Evolutionary conservation across 345 rosid genomes (phyloP).

Genomic region (Raphanus sativus): DNA sequence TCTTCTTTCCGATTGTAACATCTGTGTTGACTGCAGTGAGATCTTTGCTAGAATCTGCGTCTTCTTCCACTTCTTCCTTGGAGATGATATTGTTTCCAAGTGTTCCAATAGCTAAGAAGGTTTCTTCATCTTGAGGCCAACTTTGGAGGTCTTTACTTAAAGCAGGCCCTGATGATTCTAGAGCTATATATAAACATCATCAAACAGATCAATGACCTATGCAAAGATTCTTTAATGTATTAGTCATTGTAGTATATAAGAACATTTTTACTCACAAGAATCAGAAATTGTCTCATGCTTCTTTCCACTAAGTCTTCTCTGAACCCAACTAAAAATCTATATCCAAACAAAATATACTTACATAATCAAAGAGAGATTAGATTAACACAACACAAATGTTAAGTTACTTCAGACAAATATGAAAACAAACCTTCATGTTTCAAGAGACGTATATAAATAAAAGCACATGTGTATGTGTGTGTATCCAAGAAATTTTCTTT

Average conservation of each 20-base stretch:
- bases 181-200: constrained; percentile 28
- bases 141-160: constrained; percentile 56
- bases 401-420: constrained; percentile 1
- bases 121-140: constrained; percentile 57
- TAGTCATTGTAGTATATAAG: no score
- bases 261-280: constrained; percentile 41
- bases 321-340: constrained; percentile 78
- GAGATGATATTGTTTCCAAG: constrained; percentile 51
- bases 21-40: constrained; percentile 24
- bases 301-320: constrained; percentile 51
- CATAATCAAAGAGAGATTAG: constrained; percentile 11
- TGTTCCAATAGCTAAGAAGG: constrained; percentile 76
- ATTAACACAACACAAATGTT: not conserved
- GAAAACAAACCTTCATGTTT: constrained; percentile 37
- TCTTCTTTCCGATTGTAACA: constrained; percentile 42
- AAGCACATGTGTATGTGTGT: not conserved
- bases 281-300: constrained; percentile 29
- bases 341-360: constrained; percentile 3
- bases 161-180: constrained; percentile 34
- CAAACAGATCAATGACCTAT: constrained; percentile 20
- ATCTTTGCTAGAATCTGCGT: constrained; percentile 25
- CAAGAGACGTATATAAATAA: constrained; percentile 15
- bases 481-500: constrained; percentile 33
- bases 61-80: constrained; percentile 35
- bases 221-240: not conserved